Conservation (phyloP, 1,284 basidiomycete species). For the Trichosporon asahii region DNA sequence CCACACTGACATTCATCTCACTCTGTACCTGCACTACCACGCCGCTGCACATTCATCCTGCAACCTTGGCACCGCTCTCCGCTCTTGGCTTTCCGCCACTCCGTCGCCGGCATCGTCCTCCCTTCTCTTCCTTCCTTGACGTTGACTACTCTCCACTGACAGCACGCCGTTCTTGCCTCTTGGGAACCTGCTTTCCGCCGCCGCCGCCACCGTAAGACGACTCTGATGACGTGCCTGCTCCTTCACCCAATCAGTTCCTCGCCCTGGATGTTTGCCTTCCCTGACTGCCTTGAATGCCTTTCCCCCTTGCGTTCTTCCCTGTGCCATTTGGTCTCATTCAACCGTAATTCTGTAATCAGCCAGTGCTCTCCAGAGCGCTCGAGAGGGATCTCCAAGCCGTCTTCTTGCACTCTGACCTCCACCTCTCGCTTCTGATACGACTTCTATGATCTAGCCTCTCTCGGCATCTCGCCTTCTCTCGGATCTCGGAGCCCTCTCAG, state of each 20-base stretch:
- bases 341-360: slow-evolving; percentile 2
- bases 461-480: not conserved
- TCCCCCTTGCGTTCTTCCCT: slow-evolving; percentile 1
- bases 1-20: no score
- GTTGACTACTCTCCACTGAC: not conserved
- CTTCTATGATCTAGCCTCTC: not conserved
- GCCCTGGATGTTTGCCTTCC: not conserved
- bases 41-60: not conserved
- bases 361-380: not conserved
- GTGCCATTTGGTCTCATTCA: not conserved
- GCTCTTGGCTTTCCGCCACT: not conserved
- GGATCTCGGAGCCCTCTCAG: not conserved
- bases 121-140: not conserved
- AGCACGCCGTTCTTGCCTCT: not conserved
- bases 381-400: not conserved
- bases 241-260: not conserved
- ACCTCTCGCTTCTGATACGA: not conserved
- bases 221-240: not conserved
- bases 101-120: not conserved
- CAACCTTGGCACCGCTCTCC: not conserved
- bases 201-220: not conserved
- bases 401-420: not conserved
- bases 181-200: not conserved
- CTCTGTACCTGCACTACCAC: not conserved
- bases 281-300: slow-evolving; percentile 1